Evolutionary conservation across 2,329 filamentous ascomycete species (phyloP), one percentile per base, ranked within the genome.

Genomic region (Thyridium curvatum): DNA sequence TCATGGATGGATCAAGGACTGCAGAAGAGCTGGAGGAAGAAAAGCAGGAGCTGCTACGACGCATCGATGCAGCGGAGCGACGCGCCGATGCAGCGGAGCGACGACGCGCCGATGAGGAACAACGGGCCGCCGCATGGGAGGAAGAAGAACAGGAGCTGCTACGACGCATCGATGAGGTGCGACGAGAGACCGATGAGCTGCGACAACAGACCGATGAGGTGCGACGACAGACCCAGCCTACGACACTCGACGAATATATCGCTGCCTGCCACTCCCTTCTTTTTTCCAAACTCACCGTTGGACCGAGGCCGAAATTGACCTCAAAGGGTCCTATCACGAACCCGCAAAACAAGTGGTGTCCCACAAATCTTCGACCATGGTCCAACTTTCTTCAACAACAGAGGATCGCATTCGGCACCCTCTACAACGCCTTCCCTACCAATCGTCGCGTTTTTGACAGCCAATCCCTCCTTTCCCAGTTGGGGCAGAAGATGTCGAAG

Each of bases 181-280:
- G n/a, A n/a, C n/a, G n/a, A n/a, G n/a, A n/a, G n/a, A n/a, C n/a
- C n/a, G n/a, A n/a, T n/a, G n/a, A n/a, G n/a, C n/a, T n/a, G n/a
- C n/a, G n/a, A n/a, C n/a, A n/a, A n/a, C n/a, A n/a, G n/a, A n/a
- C n/a, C n/a, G n/a, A n/a, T n/a, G n/a, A n/a, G n/a, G n/a, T n/a
- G n/a, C n/a, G n/a, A n/a, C n/a, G n/a, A n/a, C n/a, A n/a, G n/a
- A n/a, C n/a, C n/a, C n/a, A n/a, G n/a, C n/a, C n/a, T n/a, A 60
- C 51, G 8, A 59, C 53, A 32, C 39, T 62, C 14, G 32, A 51
- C 12, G 53, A 61, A 46, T 59, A 61, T 35, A 51, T 63, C 18
- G 18, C 39, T 28, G 45, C 49, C 10, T 61, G 46, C 40, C 54
- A 62, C 39, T 30, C 40, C 30, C 41, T 47, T 4, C 39, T 60